Conservation (phyloP, 257 asterid genomes). For the Lycium barbarum region DNA sequence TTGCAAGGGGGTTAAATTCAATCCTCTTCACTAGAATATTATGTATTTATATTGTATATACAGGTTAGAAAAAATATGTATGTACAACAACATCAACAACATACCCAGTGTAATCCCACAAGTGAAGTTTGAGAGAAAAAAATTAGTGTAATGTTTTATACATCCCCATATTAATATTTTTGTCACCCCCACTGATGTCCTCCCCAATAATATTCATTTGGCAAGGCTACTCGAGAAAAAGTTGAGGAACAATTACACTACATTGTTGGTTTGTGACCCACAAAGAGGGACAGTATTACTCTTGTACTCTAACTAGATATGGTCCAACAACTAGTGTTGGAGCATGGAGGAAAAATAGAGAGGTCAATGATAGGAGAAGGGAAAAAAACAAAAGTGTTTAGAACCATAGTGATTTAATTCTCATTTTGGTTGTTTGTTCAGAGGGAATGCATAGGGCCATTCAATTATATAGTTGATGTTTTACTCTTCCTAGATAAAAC, state of each 20-base stretch:
- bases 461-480: background rate
- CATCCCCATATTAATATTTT: too few species aligned
- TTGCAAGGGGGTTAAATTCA: too few species aligned
- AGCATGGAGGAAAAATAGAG: background rate
- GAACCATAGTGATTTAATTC: background rate
- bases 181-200: background rate
- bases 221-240: background rate
- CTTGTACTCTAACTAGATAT: background rate
- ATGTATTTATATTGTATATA: too few species aligned
- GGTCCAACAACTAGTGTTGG: background rate
- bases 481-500: background rate
- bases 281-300: background rate
- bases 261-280: background rate
- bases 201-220: background rate
- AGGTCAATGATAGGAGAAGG: background rate
- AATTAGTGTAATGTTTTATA: too few species aligned
- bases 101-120: too few species aligned
- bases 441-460: constrained; percentile 1
- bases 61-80: too few species aligned
- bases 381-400: background rate
- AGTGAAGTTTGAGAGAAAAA: too few species aligned
- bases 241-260: background rate
- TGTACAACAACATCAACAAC: too few species aligned
- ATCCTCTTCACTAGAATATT: too few species aligned
- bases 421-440: background rate